Conservation (phyloP, 345 rosid species). For the Zanthoxylum bungeanum region DNA sequence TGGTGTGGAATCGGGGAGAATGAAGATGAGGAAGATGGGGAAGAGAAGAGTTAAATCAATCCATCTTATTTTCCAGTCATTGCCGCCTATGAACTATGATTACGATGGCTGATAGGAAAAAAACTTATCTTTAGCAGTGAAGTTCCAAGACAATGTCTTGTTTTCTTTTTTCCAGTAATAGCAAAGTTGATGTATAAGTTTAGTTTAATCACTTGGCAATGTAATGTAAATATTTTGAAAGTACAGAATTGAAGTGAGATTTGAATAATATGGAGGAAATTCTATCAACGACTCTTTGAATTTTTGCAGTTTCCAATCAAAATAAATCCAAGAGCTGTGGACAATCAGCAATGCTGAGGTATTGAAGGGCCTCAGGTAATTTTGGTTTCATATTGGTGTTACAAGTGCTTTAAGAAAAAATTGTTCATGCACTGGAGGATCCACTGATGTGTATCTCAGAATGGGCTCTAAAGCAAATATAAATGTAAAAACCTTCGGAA, state of each 20-base stretch:
- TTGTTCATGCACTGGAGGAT: too few species aligned
- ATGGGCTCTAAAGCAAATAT: neutral
- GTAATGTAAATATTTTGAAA: slow-evolving; percentile 20
- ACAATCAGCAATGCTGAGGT: too few species aligned
- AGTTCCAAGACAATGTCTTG: neutral
- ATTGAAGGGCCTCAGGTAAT: too few species aligned
- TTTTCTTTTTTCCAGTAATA: slow-evolving; percentile 13
- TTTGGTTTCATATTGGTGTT: too few species aligned
- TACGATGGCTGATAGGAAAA: neutral
- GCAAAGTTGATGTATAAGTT: neutral
- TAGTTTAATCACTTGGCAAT: neutral
- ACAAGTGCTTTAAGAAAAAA: too few species aligned
- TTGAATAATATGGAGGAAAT: neutral
- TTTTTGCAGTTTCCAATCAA: too few species aligned
- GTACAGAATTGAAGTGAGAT: neutral
- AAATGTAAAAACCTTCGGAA: slow-evolving; percentile 2
- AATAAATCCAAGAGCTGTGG: too few species aligned
- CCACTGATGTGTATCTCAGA: too few species aligned
- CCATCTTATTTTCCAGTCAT: neutral
- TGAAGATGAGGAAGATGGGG: slow-evolving; percentile 61
- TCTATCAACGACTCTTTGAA: neutral
- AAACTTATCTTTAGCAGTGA: neutral
- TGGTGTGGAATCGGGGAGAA: slow-evolving; percentile 85
- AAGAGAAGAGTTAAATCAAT: slow-evolving; percentile 20
- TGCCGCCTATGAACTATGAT: neutral